A percentile compares a stretch with the other conserved stretches of the same genome.
phyloP scores from a whole-genome alignment of 306 rosid genomes.

The Cucurbita moschata region DNA sequence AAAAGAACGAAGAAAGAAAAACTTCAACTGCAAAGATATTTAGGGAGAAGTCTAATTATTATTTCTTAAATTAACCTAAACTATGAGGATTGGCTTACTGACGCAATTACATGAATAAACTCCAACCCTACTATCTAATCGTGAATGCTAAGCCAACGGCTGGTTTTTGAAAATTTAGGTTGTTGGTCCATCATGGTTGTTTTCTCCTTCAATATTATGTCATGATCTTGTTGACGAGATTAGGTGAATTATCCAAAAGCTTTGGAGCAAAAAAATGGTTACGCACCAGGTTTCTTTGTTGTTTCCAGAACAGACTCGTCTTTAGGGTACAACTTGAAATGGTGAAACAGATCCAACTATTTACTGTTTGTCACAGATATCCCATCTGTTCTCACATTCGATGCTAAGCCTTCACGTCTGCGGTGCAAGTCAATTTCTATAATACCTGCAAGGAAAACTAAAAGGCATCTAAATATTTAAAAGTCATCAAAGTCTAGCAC shows the following conservation, averaged over 20 bases:
- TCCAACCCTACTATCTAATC: not conserved
- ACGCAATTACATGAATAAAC: not conserved
- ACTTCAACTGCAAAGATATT: not conserved
- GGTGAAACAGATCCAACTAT: constrained; percentile 80
- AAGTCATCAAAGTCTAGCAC: not conserved
- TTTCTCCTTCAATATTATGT: not conserved
- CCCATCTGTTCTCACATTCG: not conserved
- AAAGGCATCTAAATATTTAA: not conserved
- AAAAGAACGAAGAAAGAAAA: not conserved
- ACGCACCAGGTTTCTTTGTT: constrained; percentile 73
- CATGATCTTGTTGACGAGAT: constrained; percentile 8
- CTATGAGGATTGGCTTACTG: not conserved
- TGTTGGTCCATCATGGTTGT: not conserved
- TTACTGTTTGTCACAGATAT: not conserved
- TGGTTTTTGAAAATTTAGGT: not conserved
- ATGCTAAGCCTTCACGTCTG: not conserved
- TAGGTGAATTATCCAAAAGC: constrained; percentile 50
- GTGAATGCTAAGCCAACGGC: not conserved
- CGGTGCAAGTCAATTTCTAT: not conserved
- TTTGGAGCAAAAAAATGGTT: too few relatives aligned
- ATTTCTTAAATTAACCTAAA: not conserved
- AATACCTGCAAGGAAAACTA: not conserved
- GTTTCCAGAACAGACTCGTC: constrained; percentile 87
- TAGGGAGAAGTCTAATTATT: not conserved
- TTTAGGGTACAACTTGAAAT: constrained; percentile 76